Evolutionary conservation across 495 filamentous ascomycete genomes (phyloP), one percentile per base, ranked within the genome.

Genomic region (Sphaerosporella brunnea): DNA sequence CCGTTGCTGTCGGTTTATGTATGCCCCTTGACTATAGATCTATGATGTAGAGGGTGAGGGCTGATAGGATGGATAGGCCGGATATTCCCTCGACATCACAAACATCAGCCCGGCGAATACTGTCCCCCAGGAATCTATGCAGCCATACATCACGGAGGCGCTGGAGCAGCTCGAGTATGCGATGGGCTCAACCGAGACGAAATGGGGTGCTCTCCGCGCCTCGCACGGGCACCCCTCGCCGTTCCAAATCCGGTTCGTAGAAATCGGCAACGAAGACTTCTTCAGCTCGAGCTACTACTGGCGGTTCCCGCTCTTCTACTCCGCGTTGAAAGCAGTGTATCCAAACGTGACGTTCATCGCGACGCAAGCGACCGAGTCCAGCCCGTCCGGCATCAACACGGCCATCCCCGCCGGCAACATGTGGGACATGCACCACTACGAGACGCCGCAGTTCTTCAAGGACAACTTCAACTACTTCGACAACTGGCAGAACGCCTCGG

Each of bases 101-200:
- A 45, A 53, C 36, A 16, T 43, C 8, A 37, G 55, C 7, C 56
- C 54, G 16, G 55, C 55, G n/a, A 58, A 65, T 13, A 51, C 68
- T 45, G 63, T 68, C 7, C 53, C 68, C 0, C 42, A 69, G 46
- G 47, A 52, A 11, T 56, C 65, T 16, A 53, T 73, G 4, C 52
- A 64, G 43, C 44, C 53, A 1, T 74, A 68, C 37, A 66, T 84
- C 21, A 63, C 77, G 7, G 73, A 78, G 45, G 78, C 72, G 8
- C 65, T 82, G 18, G 70, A 80, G 53, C 70, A 84, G 58, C 65
- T 84, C 24, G 77, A 84, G 53, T 80, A 77, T 61, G 64, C 78
- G 36, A 70, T 67, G 19, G 75, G 78, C 30, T 64, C 68, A 45
- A 60, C 61, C 9, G 61, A 62, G 19, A 75, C 74, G 7, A 65